A percentile compares a stretch with the other conserved stretches of the same genome.
Evolutionary conservation across 352 stramenopile genomes (phyloP).

Genomic region (Elongisporangium anandrum): DNA sequence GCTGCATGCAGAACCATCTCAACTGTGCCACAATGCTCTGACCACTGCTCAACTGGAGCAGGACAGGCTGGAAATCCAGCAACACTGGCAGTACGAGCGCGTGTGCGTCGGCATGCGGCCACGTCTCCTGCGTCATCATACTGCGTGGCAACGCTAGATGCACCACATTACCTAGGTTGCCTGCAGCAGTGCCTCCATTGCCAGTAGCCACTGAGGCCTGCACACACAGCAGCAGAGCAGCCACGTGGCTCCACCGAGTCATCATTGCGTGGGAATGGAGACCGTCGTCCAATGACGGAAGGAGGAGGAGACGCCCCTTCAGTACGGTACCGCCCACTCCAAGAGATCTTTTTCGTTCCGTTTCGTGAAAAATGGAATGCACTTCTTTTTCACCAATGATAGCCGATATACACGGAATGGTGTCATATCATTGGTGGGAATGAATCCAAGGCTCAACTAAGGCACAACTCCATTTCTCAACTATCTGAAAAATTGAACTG

Average conservation of each 20-base stretch:
- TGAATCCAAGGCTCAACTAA: too few species aligned
- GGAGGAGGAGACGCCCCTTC: not conserved
- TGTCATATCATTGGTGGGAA: not conserved
- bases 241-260: not conserved
- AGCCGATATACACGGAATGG: too few species aligned
- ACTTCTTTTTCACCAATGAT: not conserved
- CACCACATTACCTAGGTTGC: not conserved
- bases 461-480: conserved; percentile 14
- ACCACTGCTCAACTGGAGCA: conserved; percentile 32
- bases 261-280: not conserved
- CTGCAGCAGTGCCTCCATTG: too few species aligned
- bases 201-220: not conserved
- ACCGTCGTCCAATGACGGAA: not conserved
- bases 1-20: conserved; percentile 32
- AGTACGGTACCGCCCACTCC: not conserved
- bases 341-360: not conserved
- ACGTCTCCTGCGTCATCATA: not conserved
- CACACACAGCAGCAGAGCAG: not conserved
- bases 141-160: not conserved
- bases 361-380: not conserved
- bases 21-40: conserved; percentile 22
- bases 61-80: conserved; percentile 45
- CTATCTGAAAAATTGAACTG: conserved; percentile 42
- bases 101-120: not conserved
- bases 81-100: conserved; percentile 30